These are phyloP conservation scores for Cucumis melo DNA, from an alignment of 306 rosid genomes.

Conservation along the genomic window DNA sequence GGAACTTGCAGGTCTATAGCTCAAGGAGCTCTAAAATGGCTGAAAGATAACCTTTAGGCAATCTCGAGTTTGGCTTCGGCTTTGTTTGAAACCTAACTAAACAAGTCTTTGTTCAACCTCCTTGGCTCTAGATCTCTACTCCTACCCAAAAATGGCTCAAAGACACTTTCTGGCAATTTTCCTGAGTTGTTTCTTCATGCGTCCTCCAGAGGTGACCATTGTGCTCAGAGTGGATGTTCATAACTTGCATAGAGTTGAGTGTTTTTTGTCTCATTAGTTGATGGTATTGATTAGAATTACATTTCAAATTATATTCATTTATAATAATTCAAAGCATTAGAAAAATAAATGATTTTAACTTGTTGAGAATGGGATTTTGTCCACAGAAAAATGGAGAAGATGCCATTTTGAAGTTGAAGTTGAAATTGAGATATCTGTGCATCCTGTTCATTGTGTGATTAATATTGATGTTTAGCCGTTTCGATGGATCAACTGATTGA, in stretches of 20 bases:
- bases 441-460: background rate
- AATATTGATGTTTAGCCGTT: too few species aligned
- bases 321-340: background rate
- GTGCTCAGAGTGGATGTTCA: background rate
- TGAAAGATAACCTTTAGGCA: constrained; percentile 72
- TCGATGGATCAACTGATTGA: too few species aligned
- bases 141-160: background rate
- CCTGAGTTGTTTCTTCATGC: background rate
- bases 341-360: background rate
- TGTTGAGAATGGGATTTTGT: background rate
- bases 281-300: background rate
- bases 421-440: background rate
- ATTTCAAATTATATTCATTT: background rate
- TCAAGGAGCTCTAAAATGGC: constrained; percentile 81
- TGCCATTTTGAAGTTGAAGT: background rate
- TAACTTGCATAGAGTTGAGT: background rate
- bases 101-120: constrained; percentile 5
- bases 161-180: background rate
- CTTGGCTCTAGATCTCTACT: constrained; percentile 4
- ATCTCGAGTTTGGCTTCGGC: background rate
- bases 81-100: background rate
- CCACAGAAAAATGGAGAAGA: background rate
- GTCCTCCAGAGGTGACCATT: constrained; percentile 8
- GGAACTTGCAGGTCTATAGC: constrained; percentile 56
- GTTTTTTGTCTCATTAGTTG: background rate